These are phyloP conservation scores for Plasmodium vivax DNA, from an alignment of 169 alveolate species.

Conservation along the genomic window DNA sequence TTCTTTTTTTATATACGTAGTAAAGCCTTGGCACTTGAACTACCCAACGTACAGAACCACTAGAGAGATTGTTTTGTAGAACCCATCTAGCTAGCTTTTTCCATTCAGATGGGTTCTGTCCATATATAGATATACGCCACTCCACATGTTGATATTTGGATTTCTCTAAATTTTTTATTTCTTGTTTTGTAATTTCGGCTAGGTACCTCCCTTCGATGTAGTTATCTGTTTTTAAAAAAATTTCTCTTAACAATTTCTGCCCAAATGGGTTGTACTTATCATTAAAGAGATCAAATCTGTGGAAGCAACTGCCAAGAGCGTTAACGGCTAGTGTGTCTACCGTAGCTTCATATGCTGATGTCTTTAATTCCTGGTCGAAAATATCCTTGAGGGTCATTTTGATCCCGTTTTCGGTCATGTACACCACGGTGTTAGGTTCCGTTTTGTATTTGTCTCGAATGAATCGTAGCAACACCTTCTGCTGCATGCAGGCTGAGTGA, in stretches of 20 bases:
- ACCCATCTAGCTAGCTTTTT: conserved; percentile 91
- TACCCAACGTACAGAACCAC: conserved; percentile 88
- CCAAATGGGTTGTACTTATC: conserved; percentile 93
- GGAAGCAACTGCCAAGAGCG: conserved; percentile 91
- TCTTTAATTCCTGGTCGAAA: conserved; percentile 83
- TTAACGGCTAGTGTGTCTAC: conserved; percentile 87
- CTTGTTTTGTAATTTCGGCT: conserved; percentile 92
- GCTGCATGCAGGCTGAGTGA: conserved; percentile 93
- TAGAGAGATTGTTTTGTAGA: conserved; percentile 81
- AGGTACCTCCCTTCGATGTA: conserved; percentile 89
- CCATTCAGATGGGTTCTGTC: conserved; percentile 92
- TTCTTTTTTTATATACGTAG: conserved; percentile 82
- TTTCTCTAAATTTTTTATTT: conserved; percentile 87
- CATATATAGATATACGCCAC: conserved; percentile 94
- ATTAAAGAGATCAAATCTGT: conserved; percentile 94
- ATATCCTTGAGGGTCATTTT: conserved; percentile 81
- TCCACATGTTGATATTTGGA: conserved; percentile 91
- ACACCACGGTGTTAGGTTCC: conserved; percentile 84
- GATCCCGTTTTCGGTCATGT: conserved; percentile 75
- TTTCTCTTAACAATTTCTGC: conserved; percentile 87
- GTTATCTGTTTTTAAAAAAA: conserved; percentile 92
- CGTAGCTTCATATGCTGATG: conserved; percentile 81
- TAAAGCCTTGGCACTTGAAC: conserved; percentile 93
- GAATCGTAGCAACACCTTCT: conserved; percentile 90
- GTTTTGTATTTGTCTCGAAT: conserved; percentile 84